Percentiles rank a stretch among this genome's conserved stretches.
Evolutionary conservation across 2,329 filamentous ascomycete species (phyloP).

Genomic region (Exophiala alcalophila): DNA sequence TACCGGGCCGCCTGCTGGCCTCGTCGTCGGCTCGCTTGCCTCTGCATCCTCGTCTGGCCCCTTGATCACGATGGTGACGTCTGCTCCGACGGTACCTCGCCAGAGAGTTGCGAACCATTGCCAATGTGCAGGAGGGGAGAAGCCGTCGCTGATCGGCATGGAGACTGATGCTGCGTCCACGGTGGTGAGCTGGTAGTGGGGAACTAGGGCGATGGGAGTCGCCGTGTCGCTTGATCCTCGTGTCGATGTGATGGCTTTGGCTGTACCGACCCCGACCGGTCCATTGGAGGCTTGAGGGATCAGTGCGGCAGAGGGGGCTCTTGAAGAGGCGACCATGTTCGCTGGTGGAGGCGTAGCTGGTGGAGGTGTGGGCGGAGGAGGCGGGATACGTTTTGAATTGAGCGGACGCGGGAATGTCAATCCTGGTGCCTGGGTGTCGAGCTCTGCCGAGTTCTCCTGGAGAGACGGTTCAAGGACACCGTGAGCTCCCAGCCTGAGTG

Average conservation of each 20-base stretch:
- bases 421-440: conserved; percentile 3
- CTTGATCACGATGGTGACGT: conserved; percentile 52
- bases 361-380: conserved; percentile 13
- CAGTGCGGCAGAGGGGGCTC: too few species aligned
- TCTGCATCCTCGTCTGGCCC: conserved; percentile 39
- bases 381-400: conserved; percentile 23
- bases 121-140: conserved; percentile 87
- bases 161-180: conserved; percentile 71
- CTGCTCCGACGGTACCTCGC: conserved; percentile 79
- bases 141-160: conserved; percentile 73
- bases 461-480: too few species aligned
- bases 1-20: conserved; percentile 8
- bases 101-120: conserved; percentile 95
- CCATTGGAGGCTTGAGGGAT: too few species aligned
- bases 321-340: too few species aligned
- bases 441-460: background rate
- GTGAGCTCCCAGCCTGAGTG: too few species aligned
- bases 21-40: conserved; percentile 37
- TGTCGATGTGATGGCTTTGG: conserved; percentile 18
- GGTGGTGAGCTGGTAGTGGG: conserved; percentile 74
- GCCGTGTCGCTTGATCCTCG: background rate
- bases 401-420: conserved; percentile 16
- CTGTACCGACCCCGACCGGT: conserved; percentile 8
- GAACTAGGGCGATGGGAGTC: conserved; percentile 71
- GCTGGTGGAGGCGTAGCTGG: conserved; percentile 25